Base-by-base conservation (phyloP, 1,284 basidiomycete genomes). In the Sporisorium exsertum region DNA sequence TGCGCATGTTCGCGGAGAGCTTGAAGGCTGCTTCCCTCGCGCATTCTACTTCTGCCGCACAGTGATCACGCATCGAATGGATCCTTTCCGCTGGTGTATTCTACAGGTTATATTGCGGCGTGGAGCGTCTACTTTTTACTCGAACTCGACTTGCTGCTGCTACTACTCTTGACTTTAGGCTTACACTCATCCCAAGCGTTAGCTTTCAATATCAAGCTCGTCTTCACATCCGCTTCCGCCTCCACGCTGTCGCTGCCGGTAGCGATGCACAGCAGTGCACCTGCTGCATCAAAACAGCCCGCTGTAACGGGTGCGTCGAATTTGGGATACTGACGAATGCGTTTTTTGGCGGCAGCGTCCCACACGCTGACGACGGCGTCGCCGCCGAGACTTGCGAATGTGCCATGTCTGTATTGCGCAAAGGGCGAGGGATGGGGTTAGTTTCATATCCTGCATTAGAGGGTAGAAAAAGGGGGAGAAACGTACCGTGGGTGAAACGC, bases 341-440 rank as follows among this genome's bases (percentile, higher is more conserved):
- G 91, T 86, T 99, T 99, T 88, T 97, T 98, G 51, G 95, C 93
- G 72, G 92, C 92, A 86, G 97, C 94, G 85, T 99, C 97, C 96
- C 96, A 99, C 68, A 98, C 91, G 0, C 93, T 94, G 43, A 96
- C 91, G 5, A 92, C 92, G 1, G 91, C 91, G 86, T 98, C 95
- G 0, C 94, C 96, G 33, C 95, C 96, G 2, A 92, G 93, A 0
- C 94, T 95, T 0, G 93, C 94, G 83, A 99, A 98, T 0, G 96
- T 97, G 84, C 95, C 96, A 87, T 93, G 92, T 20, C 92, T 64
- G 29, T 32, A 16, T n/a, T 16, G 18, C 8, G 13, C 3, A 12
- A 35, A 3, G 6, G 52, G 4, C 26, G 13, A 24, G 10, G 13
- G 50, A 18, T 10, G 29, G 20, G 16, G 24, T 55, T 18, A 51